These are phyloP conservation scores for Aspergillus novofumigatus DNA, from an alignment of 2,329 filamentous ascomycete species.

Conservation along the genomic window DNA sequence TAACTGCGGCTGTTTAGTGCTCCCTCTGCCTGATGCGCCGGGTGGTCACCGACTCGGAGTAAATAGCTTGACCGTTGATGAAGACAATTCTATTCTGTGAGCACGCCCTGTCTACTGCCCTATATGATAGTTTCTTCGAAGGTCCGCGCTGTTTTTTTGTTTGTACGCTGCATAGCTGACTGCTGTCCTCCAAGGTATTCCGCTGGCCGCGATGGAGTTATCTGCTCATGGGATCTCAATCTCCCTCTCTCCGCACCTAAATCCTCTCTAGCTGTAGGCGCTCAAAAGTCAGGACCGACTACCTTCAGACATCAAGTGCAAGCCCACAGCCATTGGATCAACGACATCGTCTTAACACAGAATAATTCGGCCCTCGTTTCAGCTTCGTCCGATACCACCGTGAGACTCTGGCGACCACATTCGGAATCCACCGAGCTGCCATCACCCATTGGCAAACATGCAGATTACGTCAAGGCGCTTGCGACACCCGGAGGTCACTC, in stretches of 20 bases:
- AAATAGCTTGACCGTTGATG: conserved; percentile 87
- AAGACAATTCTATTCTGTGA: conserved; percentile 79
- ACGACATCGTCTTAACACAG: conserved; percentile 79
- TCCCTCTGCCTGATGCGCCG: conserved; percentile 67
- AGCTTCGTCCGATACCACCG: conserved; percentile 87
- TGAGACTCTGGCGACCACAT: conserved; percentile 85
- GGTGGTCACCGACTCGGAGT: conserved; percentile 91
- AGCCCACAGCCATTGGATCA: conserved; percentile 94
- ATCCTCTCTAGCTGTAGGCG: conserved; percentile 11
- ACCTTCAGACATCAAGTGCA: conserved; percentile 61
- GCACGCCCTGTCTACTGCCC: conserved; percentile 27
- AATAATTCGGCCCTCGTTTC: conserved; percentile 77
- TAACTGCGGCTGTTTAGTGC: conserved; percentile 46
- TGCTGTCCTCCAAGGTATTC: conserved; percentile 65
- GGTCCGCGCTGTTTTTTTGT: no score
- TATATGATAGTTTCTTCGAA: background rate
- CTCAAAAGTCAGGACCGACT: conserved; percentile 39
- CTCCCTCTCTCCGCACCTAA: conserved; percentile 31
- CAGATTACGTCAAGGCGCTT: conserved; percentile 94
- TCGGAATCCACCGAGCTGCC: conserved; percentile 61
- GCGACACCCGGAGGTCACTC: conserved; percentile 67
- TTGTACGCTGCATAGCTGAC: background rate
- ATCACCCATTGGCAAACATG: conserved; percentile 82
- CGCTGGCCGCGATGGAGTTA: conserved; percentile 87
- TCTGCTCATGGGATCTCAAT: conserved; percentile 87